Percentiles rank a stretch among this genome's conserved stretches.
Conservation (phyloP, 306 rosid genomes). For the Vigna radiata region DNA sequence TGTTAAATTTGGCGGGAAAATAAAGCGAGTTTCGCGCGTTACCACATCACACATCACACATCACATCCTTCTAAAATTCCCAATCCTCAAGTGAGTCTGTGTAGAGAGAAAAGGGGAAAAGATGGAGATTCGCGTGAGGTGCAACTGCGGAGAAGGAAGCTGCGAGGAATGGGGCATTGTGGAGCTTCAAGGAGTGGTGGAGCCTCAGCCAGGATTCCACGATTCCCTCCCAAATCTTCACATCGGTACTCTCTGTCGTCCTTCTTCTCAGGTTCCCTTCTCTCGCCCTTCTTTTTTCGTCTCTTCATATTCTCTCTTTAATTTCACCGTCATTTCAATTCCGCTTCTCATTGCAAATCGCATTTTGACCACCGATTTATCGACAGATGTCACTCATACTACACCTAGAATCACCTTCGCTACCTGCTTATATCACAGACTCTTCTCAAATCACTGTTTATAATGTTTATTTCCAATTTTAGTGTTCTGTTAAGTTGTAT, state of each 20-base stretch:
- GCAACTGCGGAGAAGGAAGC: constrained; percentile 64
- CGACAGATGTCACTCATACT: background rate
- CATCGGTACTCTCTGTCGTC: constrained; percentile 78
- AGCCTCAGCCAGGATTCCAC: constrained; percentile 64
- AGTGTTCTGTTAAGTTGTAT: background rate
- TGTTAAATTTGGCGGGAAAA: constrained; percentile 20
- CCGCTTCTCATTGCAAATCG: background rate
- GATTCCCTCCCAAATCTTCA: constrained; percentile 68
- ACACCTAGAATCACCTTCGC: background rate
- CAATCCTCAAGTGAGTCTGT: background rate
- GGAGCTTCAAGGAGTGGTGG: constrained; percentile 79
- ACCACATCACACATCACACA: too few species aligned
- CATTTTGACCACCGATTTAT: background rate
- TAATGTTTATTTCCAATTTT: background rate
- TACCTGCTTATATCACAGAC: too few species aligned
- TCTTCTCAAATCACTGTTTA: background rate
- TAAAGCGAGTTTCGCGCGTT: background rate
- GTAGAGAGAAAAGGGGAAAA: background rate
- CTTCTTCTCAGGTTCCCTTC: constrained; percentile 69
- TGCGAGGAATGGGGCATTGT: constrained; percentile 85
- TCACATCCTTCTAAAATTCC: background rate
- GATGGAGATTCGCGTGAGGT: constrained; percentile 76
- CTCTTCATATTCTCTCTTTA: background rate
- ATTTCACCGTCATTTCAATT: background rate
- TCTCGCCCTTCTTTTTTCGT: background rate